Evolutionary conservation across 2,329 filamentous ascomycete species (phyloP).

Genomic region (Kalaharituber pfeilii): DNA sequence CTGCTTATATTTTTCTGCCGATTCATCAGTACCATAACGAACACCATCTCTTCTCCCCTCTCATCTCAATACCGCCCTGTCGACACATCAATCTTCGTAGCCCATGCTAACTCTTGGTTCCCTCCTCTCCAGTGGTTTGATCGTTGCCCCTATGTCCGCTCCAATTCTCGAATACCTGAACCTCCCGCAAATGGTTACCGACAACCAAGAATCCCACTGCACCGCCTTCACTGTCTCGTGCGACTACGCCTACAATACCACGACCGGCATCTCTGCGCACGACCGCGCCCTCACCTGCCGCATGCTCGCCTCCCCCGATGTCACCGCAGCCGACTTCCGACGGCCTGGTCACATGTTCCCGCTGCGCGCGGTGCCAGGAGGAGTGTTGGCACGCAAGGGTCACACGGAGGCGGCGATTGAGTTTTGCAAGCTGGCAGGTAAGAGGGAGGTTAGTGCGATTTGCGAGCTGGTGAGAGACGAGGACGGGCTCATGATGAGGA

Average conservation of each 20-base stretch:
- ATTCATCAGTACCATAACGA: background rate
- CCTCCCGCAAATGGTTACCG: conserved; percentile 74
- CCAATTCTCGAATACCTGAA: conserved; percentile 50
- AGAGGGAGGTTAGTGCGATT: conserved; percentile 61
- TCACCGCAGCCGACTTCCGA: conserved; percentile 45
- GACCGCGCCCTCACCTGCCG: conserved; percentile 73
- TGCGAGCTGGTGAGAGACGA: conserved; percentile 85
- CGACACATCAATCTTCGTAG: background rate
- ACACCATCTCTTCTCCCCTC: background rate
- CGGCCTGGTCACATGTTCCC: conserved; percentile 84
- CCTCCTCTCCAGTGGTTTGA: conserved; percentile 43
- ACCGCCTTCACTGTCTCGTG: conserved; percentile 89
- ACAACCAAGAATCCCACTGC: conserved; percentile 61
- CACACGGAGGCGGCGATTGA: conserved; percentile 93
- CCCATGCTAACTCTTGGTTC: too few species aligned
- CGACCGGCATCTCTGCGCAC: conserved; percentile 77
- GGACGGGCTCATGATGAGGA: conserved; percentile 69
- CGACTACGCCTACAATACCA: conserved; percentile 55
- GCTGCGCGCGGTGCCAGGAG: conserved; percentile 58
- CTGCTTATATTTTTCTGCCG: too few species aligned
- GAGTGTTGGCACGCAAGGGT: conserved; percentile 59
- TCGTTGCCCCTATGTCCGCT: conserved; percentile 70
- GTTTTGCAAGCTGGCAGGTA: conserved; percentile 70
- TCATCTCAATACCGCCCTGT: too few species aligned
- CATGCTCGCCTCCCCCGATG: conserved; percentile 45